A percentile compares a stretch with the other conserved stretches of the same genome.
Evolutionary conservation across 257 asterid species (phyloP).

Genomic region (Ligustrum vulgare): DNA sequence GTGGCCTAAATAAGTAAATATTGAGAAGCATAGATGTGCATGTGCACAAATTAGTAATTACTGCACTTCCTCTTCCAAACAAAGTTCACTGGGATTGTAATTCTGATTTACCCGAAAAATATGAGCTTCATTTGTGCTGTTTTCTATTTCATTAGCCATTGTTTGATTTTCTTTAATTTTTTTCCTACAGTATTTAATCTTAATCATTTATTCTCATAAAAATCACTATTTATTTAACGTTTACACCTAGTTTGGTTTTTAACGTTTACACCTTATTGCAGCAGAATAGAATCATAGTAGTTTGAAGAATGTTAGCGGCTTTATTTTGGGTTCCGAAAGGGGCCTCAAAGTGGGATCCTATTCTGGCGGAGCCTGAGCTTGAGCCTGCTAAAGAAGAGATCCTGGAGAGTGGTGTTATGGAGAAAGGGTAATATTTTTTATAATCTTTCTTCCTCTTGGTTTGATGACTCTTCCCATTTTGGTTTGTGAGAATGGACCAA

Average conservation of each 20-base stretch:
- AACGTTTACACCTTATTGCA: neutral
- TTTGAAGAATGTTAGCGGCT: conserved; percentile 39
- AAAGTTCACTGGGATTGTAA: neutral
- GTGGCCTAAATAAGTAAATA: no score
- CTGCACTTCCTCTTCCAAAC: no score
- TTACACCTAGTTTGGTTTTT: neutral
- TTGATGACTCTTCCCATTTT: neutral
- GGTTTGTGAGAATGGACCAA: neutral
- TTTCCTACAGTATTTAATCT: no score
- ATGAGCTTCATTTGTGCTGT: neutral
- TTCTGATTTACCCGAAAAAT: neutral
- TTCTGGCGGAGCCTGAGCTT: conserved; percentile 31
- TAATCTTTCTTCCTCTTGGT: neutral
- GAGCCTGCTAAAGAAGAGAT: conserved; percentile 43
- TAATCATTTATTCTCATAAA: no score
- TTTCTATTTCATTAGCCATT: neutral
- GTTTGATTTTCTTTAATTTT: no score
- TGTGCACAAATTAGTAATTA: no score
- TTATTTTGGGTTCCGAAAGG: conserved; percentile 48
- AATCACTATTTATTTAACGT: no score
- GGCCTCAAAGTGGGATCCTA: conserved; percentile 28
- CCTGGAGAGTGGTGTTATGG: conserved; percentile 25
- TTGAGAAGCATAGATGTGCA: no score
- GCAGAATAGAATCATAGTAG: neutral
- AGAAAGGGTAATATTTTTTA: conserved; percentile 12